Evolutionary conservation across 345 rosid genomes (phyloP), one percentile per base, ranked within the genome.

Genomic region (Gynandropsis gynandra): DNA sequence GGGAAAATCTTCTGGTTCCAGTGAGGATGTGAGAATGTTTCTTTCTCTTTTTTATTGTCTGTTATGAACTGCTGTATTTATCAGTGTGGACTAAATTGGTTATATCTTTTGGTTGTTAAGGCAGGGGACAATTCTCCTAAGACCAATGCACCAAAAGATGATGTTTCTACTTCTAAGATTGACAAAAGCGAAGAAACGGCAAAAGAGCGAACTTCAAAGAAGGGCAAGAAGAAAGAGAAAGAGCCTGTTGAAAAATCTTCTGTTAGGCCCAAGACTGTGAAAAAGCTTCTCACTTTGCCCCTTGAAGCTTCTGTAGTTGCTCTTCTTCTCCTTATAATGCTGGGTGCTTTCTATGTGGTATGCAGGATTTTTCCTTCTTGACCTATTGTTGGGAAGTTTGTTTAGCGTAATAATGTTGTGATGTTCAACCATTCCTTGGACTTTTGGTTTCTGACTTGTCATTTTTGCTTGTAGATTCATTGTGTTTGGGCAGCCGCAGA

Each of bases 401-500:
- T 9, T 0, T 10, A 36, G 7, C 13, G 15, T 47, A 50, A 16
- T n/a, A 43, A 42, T 33, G 13, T 39, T 5, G 29, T n/a, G n/a
- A n/a, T n/a, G n/a, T n/a, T n/a, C n/a, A n/a, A 10, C 36, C 58
- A 31, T 14, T 47, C 39, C 14, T 34, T 37, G 37, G 48, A 12
- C 52, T 39, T 62, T n/a, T 42, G n/a, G 59, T 5, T 15, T 45
- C 37, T 36, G 32, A 27, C 32, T 49, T 53, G 10, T 56, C 34
- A 21, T 73, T 63, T 6, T 44, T 38, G 24, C 13, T 5, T 71
- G 69, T 67, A 92, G 98, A 79, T 87, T 54, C 98, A 92, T 76
- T 92, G 88, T 65, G 97, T 92, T 59, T 92, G 98, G 98, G 98
- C 98, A 47, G 97, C 95, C 41, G 98, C 98, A 20, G 97, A 92